These are phyloP conservation scores for Colletotrichum sp. DNA, from an alignment of 2,329 filamentous ascomycete species.

Conservation along the genomic window DNA sequence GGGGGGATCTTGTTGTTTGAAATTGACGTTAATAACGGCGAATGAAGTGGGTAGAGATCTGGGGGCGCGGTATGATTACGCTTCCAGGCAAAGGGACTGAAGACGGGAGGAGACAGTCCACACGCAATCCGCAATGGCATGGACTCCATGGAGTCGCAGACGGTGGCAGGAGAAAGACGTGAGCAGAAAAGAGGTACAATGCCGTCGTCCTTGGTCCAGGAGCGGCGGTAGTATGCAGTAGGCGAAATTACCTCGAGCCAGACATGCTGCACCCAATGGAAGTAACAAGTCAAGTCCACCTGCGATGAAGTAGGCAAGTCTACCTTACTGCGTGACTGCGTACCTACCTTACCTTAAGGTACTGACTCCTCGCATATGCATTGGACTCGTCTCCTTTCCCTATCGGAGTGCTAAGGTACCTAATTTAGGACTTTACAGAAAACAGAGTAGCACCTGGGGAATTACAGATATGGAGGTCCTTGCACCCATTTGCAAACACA, in stretches of 20 bases:
- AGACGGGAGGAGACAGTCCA: not conserved
- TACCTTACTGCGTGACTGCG: not conserved
- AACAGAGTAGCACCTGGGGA: not conserved
- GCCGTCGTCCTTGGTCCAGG: not conserved
- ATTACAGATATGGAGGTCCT: not conserved
- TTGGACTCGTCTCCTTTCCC: not conserved
- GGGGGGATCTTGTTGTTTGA: not conserved
- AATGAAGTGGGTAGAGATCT: not conserved
- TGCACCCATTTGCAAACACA: not conserved
- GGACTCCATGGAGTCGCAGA: not conserved
- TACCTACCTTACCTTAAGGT: not conserved
- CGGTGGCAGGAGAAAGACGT: not conserved
- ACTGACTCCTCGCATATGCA: not conserved
- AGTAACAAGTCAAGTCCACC: not conserved
- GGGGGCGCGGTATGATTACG: not conserved
- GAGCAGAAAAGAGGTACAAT: not conserved
- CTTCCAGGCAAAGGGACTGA: not conserved
- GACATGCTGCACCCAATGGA: not conserved
- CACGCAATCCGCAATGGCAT: not conserved
- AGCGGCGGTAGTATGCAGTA: conserved; percentile 8
- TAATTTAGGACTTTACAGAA: not conserved
- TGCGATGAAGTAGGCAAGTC: not conserved
- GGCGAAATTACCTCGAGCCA: conserved; percentile 10
- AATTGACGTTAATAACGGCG: conserved; percentile 7
- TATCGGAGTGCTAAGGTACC: not conserved